Evolutionary conservation across 345 rosid species (phyloP), one percentile per base, ranked within the genome.

Genomic region (Sonneratia caseolaris): DNA sequence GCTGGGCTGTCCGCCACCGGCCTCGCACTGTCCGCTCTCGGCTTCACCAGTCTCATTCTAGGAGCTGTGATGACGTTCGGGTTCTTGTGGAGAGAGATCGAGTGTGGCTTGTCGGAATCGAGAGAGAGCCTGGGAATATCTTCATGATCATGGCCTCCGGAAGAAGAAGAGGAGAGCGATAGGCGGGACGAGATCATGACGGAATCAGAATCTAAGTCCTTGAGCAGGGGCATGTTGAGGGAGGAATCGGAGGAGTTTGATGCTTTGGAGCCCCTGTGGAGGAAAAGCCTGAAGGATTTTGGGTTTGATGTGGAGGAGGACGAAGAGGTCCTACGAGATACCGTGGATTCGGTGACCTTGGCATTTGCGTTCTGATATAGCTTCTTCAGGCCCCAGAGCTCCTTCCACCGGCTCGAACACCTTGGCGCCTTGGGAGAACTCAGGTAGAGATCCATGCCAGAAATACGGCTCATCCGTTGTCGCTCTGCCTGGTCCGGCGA

Each of bases 331-430:
- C 47, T 83, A 32, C 70, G 59, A 61, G 76, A 22, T 7, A 32
- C 16, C 12, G 68, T 16, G 32, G 70, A 66, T 24, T 38, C 70
- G 21, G 64, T n/a, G 64, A 57, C 22, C 62, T 84, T 69, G 65
- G 79, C 40, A 69, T 81, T 75, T 19, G 83, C 13, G 65, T 62
- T 84, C 11, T 84, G 92, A 70, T 83, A 83, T 27, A 85, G 81
- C 76, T 81, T 86, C 70, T 85, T 95, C 3, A 95, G 80, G 7
- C 99, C 93, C 71, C 92, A 72, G 24, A 95, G 74, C 75, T 90
- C 97, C 80, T 76, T 90, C 98, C 97, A 94, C 24, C 98, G 84
- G 74, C 98, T 85, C 1, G 99, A 92, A 71, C 97, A 93, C 71
- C 94, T 68, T 2, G 96, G 97, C 3, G 97, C 96, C 53, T 91